Evolutionary conservation across 2,329 filamentous ascomycete species (phyloP).

Genomic region (Epichloe bromicola): DNA sequence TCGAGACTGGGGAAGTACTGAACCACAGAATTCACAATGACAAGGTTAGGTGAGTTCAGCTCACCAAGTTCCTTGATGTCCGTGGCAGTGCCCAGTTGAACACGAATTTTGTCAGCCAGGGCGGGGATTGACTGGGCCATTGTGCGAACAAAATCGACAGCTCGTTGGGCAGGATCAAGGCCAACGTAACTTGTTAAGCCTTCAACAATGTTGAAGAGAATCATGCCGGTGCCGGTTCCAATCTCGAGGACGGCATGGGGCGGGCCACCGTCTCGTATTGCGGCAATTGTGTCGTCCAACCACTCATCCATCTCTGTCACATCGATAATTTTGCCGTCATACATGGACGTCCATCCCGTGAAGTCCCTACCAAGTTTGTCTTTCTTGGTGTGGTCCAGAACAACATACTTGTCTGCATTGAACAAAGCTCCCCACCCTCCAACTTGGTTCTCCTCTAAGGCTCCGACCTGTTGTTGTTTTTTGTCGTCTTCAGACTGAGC

Average conservation of each 20-base stretch:
- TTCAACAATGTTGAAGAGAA: slow-evolving; percentile 15
- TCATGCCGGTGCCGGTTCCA: slow-evolving; percentile 19
- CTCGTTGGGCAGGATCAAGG: slow-evolving; percentile 14
- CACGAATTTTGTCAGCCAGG: slow-evolving; percentile 3
- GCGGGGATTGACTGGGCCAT: slow-evolving; percentile 6
- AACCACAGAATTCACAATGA: slow-evolving; percentile 16
- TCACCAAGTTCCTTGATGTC: background rate
- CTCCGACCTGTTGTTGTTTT: background rate
- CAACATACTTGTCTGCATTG: background rate
- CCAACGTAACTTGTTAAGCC: slow-evolving; percentile 15
- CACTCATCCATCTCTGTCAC: slow-evolving; percentile 19
- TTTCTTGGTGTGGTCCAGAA: slow-evolving; percentile 2
- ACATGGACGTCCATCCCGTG: slow-evolving; percentile 20
- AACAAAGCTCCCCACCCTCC: background rate
- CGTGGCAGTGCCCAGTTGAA: background rate
- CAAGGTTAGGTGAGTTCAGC: slow-evolving; percentile 7
- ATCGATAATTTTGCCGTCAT: slow-evolving; percentile 15
- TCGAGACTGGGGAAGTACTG: slow-evolving; percentile 17
- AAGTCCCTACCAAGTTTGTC: slow-evolving; percentile 14
- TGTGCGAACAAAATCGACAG: slow-evolving; percentile 10
- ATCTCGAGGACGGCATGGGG: slow-evolving; percentile 14
- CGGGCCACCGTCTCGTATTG: slow-evolving; percentile 8
- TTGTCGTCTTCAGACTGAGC: background rate
- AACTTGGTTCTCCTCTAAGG: background rate
- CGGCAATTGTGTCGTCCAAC: slow-evolving; percentile 17